phyloP scores from a whole-genome alignment of 1,284 basidiomycete species.

The Ganoderma multipileum region DNA sequence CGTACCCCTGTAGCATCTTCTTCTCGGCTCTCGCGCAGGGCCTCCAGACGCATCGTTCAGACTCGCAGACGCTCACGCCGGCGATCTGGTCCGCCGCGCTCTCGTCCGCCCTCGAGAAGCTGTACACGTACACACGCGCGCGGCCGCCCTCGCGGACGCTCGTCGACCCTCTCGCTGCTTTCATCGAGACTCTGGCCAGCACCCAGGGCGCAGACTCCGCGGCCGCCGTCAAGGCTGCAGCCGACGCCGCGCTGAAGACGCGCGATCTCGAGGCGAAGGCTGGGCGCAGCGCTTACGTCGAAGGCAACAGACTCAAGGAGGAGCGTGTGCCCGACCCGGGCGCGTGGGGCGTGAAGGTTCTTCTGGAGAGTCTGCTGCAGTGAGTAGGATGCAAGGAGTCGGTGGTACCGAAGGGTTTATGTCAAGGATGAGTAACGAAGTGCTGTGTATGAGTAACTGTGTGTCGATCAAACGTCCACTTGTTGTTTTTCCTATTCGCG shows the following conservation, averaged over 20 bases:
- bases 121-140: conserved; percentile 90
- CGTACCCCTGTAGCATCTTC: conserved; percentile 68
- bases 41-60: conserved; percentile 51
- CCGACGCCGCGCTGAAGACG: conserved; percentile 76
- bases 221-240: conserved; percentile 68
- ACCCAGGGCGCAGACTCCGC: conserved; percentile 49
- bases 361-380: conserved; percentile 64
- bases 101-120: conserved; percentile 65
- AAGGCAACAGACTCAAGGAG: conserved; percentile 71
- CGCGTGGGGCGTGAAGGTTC: conserved; percentile 87
- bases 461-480: neutral
- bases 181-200: conserved; percentile 60
- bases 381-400: conserved; percentile 20
- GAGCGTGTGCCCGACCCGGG: conserved; percentile 87
- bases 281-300: conserved; percentile 90
- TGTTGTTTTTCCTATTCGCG: too few species aligned
- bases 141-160: conserved; percentile 91
- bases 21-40: conserved; percentile 87
- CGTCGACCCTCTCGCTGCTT: conserved; percentile 90
- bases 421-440: neutral
- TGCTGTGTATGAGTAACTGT: neutral
- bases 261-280: conserved; percentile 84
- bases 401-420: neutral
- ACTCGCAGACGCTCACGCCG: conserved; percentile 47
- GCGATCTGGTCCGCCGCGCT: conserved; percentile 72